phyloP scores from a whole-genome alignment of 805 yeast species.

The Sugiyamaella chiloensis region DNA sequence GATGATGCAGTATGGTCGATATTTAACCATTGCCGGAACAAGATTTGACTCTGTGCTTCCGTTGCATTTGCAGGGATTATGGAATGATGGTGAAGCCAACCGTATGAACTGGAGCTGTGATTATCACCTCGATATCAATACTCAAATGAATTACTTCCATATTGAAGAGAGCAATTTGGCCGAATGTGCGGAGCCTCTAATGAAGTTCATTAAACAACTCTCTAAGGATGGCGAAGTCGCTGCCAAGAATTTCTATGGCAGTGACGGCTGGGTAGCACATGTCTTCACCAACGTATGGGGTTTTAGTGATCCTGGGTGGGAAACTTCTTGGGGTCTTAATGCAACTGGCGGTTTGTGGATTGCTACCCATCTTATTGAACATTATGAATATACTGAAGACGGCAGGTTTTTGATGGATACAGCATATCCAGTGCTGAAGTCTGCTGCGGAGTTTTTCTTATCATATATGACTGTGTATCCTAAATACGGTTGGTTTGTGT shows the following conservation, averaged over 20 bases:
- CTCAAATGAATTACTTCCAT: slow-evolving; percentile 19
- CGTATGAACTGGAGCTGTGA: slow-evolving; percentile 17
- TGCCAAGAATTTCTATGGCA: slow-evolving; percentile 14
- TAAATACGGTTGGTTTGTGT: slow-evolving; percentile 5
- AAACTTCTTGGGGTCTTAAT: slow-evolving; percentile 15
- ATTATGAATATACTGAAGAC: slow-evolving; percentile 8
- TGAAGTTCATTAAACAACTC: slow-evolving; percentile 6
- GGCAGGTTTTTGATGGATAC: slow-evolving; percentile 1
- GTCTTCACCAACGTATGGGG: slow-evolving; percentile 16
- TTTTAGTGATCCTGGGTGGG: slow-evolving; percentile 16
- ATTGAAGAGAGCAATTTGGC: slow-evolving; percentile 9
- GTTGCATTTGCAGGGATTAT: slow-evolving; percentile 16
- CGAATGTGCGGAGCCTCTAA: slow-evolving; percentile 12
- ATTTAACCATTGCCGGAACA: slow-evolving; percentile 13
- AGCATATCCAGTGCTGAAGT: slow-evolving; percentile 13
- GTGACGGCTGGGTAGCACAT: slow-evolving; percentile 18
- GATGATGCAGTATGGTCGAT: slow-evolving; percentile 12
- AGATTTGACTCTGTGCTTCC: slow-evolving; percentile 12
- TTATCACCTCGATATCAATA: slow-evolving; percentile 17
- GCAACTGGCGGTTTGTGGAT: slow-evolving; percentile 16
- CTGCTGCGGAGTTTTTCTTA: slow-evolving; percentile 12
- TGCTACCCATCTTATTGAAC: slow-evolving; percentile 11
- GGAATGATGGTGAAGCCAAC: slow-evolving; percentile 16
- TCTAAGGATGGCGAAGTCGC: slow-evolving; percentile 10
- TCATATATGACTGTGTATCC: slow-evolving; percentile 2